Evolutionary conservation across 1,284 basidiomycete species (phyloP), one percentile per base, ranked within the genome.

Genomic region (Marasmius oreades): DNA sequence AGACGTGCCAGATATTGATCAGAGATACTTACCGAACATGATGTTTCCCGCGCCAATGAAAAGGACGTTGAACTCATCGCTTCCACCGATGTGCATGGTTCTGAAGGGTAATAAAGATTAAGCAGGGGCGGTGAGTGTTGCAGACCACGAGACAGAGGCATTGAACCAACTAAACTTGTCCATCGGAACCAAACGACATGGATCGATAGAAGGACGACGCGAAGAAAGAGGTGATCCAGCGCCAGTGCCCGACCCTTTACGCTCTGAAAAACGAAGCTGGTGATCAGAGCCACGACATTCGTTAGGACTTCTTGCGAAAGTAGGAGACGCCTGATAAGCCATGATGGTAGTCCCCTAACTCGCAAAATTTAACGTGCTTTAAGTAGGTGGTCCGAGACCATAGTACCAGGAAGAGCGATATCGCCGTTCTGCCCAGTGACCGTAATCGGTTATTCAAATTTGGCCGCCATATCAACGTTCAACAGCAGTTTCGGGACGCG

Each of bases 41-140:
- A 95, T 93, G 73, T 95, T 95, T 52, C 94, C 94, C 31, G 93
- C 93, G 54, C 93, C 93, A 64, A 96, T 79, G 72, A 94, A 94
- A 67, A 95, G 84, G 58, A 97, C 85, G 70, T 95, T 95, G 78
- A 95, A 95, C 66, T 88, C 79, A 63, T 86, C 81, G 45, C 75
- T 70, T 8, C 85, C 86, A 52, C 76, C 76, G 53, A 85, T 68
- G 56, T 84, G 81, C 54, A 72, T 74, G 23, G 73, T 71, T 69
- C 88, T 89, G 70, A 33, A 39, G 28, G 50, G n/a, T n/a, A n/a
- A n/a, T n/a, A 52, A 47, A 59, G 37, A 59, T 55, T 53, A 59
- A 43, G 57, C 61, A 54, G 36, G 55, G 16, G 20, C 28, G 23
- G 23, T n/a, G 18, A 53, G 53, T 43, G 16, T 22, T n/a, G 52